phyloP scores from a whole-genome alignment of 139 green algal genomes.

The Mychonastes homosphaera region DNA sequence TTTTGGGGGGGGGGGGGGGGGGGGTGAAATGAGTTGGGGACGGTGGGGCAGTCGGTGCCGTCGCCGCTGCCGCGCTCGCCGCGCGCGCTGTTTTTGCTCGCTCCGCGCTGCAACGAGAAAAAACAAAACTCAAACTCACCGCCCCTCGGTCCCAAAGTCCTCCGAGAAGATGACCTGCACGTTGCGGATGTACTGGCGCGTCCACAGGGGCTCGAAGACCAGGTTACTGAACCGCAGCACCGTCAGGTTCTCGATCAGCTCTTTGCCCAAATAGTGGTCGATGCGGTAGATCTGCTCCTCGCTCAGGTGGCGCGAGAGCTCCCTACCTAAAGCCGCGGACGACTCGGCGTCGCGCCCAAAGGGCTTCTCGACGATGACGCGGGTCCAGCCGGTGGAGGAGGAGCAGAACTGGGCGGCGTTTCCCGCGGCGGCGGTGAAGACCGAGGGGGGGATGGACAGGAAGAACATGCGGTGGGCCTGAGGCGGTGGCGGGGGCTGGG shows the following conservation, averaged over 20 bases:
- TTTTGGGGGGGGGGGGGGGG: too few relatives aligned
- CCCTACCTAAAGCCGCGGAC: too few relatives aligned
- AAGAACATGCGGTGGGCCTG: slow-evolving; percentile 91
- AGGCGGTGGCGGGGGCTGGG: too few relatives aligned
- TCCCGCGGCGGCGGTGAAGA: slow-evolving; percentile 70
- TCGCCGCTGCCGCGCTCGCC: too few relatives aligned
- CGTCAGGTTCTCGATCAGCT: slow-evolving; percentile 98
- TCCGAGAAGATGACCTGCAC: slow-evolving; percentile 98
- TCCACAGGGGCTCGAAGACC: slow-evolving; percentile 98
- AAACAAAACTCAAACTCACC: too few relatives aligned
- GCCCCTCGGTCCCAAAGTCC: slow-evolving; percentile 94
- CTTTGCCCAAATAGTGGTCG: slow-evolving; percentile 99
- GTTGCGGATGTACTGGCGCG: slow-evolving; percentile 88
- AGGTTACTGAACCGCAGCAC: slow-evolving; percentile 96
- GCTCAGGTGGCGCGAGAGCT: slow-evolving; percentile 68
- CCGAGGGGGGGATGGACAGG: slow-evolving; percentile 93
- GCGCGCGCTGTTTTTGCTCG: too few relatives aligned
- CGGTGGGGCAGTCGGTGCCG: too few relatives aligned
- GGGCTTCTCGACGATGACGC: slow-evolving; percentile 99
- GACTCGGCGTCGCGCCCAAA: slow-evolving; percentile 85
- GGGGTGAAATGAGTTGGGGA: too few relatives aligned
- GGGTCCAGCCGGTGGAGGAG: slow-evolving; percentile 76
- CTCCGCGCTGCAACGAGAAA: too few relatives aligned
- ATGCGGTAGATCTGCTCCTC: slow-evolving; percentile 99
- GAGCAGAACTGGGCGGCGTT: slow-evolving; percentile 58